Conservation (phyloP, 345 rosid genomes). For the Bruguiera sexangula region DNA sequence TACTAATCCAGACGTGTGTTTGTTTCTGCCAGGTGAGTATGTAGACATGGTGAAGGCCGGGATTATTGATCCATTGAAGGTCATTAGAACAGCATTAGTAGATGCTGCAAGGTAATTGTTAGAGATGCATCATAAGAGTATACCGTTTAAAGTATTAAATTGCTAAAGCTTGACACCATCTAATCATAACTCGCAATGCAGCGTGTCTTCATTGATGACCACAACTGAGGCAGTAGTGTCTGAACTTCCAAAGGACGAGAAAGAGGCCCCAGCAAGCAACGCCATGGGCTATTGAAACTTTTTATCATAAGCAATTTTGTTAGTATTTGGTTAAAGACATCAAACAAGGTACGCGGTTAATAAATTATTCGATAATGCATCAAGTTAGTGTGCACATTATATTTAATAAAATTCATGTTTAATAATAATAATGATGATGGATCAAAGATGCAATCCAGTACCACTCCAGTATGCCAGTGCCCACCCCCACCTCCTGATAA, state of each 20-base stretch:
- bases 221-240: conserved; percentile 84
- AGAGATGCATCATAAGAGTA: background rate
- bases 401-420: too few relatives aligned
- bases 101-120: conserved; percentile 82
- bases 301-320: background rate
- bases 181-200: conserved; percentile 23
- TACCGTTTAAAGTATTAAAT: background rate
- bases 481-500: background rate
- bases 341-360: too few relatives aligned
- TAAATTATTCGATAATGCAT: too few relatives aligned
- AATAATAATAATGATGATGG: too few relatives aligned
- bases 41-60: conserved; percentile 93
- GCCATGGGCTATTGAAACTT: conserved; percentile 65
- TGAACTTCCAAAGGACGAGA: conserved; percentile 80
- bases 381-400: too few relatives aligned
- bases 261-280: conserved; percentile 43
- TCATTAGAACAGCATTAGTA: conserved; percentile 89
- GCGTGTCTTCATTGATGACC: conserved; percentile 85
- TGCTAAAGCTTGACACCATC: background rate
- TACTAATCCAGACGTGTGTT: background rate
- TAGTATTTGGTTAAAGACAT: too few relatives aligned
- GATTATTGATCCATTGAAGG: conserved; percentile 87
- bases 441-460: too few relatives aligned
- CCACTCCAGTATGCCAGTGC: background rate
- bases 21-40: conserved; percentile 61